These are phyloP conservation scores for Apiospora phragmitis DNA, from an alignment of 2,329 filamentous ascomycete species.

Conservation along the genomic window DNA sequence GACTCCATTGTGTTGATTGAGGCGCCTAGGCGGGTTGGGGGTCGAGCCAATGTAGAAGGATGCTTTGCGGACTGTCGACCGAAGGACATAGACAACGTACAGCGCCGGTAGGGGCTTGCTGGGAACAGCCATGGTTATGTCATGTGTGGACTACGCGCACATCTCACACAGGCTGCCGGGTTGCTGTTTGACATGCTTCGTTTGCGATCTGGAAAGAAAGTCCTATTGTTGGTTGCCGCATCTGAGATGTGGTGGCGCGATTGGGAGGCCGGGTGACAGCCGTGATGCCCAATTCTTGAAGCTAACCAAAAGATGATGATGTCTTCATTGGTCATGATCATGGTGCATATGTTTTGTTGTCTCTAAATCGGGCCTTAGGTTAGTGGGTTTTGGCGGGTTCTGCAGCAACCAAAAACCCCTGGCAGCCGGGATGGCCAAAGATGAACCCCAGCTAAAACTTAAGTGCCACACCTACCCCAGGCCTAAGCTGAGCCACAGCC, in stretches of 20 bases:
- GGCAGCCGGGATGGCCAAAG: background rate
- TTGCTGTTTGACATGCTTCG: background rate
- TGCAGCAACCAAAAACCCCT: background rate
- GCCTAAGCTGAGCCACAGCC: background rate
- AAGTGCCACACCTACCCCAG: background rate
- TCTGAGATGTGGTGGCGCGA: background rate
- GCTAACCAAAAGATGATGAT: background rate
- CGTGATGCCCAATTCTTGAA: background rate
- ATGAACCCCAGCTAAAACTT: background rate
- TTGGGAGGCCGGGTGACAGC: background rate
- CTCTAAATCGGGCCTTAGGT: background rate
- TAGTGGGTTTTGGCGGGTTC: background rate
- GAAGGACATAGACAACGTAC: conserved; percentile 90
- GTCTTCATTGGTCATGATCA: background rate
- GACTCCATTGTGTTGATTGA: conserved; percentile 90
- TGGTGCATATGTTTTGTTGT: background rate
- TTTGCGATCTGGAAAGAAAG: background rate
- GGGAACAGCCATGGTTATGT: conserved; percentile 39
- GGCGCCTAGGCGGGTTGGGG: conserved; percentile 78
- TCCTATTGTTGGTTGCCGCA: background rate
- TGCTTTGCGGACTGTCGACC: conserved; percentile 72
- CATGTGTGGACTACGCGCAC: background rate
- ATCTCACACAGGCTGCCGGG: background rate
- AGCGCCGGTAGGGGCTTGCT: conserved; percentile 74
- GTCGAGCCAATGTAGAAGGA: conserved; percentile 90